Percentiles rank a stretch among this genome's conserved stretches.
Evolutionary conservation across 352 stramenopile genomes (phyloP).

Genomic region (Thalassiosira exigua): DNA sequence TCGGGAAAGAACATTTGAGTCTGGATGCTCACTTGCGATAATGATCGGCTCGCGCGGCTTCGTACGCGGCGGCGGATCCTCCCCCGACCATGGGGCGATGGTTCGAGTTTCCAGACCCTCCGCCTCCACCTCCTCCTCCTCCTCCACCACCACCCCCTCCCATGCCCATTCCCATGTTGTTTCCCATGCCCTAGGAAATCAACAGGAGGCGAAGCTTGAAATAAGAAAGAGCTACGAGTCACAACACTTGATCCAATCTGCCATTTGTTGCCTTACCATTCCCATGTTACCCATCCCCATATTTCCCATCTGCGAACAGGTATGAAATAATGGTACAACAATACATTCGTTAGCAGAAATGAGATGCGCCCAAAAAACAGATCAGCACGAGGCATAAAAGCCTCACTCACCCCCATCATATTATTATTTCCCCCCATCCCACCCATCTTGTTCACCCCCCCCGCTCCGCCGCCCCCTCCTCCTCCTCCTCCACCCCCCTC

Average conservation of each 20-base stretch:
- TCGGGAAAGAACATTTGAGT: conserved; percentile 5
- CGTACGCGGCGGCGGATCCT: conserved; percentile 75
- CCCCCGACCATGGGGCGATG: conserved; percentile 73
- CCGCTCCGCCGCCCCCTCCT: not conserved
- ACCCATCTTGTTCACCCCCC: conserved; percentile 25
- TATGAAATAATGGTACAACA: not conserved
- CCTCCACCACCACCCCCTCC: conserved; percentile 4
- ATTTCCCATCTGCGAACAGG: conserved; percentile 26
- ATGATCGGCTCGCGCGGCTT: conserved; percentile 78
- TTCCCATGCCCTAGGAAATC: conserved; percentile 33
- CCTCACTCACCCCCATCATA: conserved; percentile 26
- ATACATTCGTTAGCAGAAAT: no score
- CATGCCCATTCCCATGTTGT: conserved; percentile 35
- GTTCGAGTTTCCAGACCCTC: conserved; percentile 31
- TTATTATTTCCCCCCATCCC: conserved; percentile 38
- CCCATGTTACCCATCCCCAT: conserved; percentile 36
- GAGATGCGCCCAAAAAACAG: not conserved
- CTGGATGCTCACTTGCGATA: conserved; percentile 64
- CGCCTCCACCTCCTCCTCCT: conserved; percentile 5
- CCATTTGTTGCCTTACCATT: not conserved
- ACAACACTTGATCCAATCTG: not conserved
- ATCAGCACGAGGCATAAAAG: not conserved
- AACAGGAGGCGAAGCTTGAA: not conserved
- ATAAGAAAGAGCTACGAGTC: conserved; percentile 4
- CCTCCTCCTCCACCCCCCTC: conserved; percentile 3